phyloP scores from a whole-genome alignment of 768 basidiomycete genomes.

The Neoboletus magnificus region DNA sequence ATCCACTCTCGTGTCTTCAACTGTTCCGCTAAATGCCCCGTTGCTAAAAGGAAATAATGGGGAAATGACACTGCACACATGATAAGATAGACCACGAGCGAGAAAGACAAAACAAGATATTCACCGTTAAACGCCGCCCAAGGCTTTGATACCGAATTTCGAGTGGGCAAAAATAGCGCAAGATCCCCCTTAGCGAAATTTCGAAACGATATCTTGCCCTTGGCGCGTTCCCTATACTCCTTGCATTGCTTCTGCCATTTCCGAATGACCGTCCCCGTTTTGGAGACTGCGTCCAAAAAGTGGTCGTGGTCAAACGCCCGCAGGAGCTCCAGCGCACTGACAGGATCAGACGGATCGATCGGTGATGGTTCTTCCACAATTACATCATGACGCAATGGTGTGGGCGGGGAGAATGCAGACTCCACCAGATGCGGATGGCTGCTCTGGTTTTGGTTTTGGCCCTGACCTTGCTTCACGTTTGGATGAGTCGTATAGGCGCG shows the following conservation, averaged over 20 bases:
- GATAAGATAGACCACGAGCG: background rate
- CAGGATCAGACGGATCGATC: constrained; percentile 73
- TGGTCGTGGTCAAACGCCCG: constrained; percentile 79
- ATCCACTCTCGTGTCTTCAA: constrained; percentile 93
- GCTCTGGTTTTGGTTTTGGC: constrained; percentile 26
- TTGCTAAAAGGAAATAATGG: constrained; percentile 93
- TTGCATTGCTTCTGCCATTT: constrained; percentile 99
- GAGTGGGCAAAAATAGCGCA: constrained; percentile 91
- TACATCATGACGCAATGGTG: constrained; percentile 47
- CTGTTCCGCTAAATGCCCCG: constrained; percentile 82
- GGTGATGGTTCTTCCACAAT: constrained; percentile 63
- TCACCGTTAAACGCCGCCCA: constrained; percentile 99
- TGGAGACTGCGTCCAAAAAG: constrained; percentile 79
- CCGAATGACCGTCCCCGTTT: constrained; percentile 81
- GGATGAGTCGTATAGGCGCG: constrained; percentile 57
- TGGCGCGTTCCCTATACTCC: constrained; percentile 91
- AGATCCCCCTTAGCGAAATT: constrained; percentile 95
- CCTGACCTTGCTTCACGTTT: constrained; percentile 47
- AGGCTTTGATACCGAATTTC: constrained; percentile 88
- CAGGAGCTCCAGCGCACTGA: constrained; percentile 64
- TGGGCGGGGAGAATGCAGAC: constrained; percentile 45
- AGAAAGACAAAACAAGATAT: constrained; percentile 20
- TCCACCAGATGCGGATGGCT: constrained; percentile 41
- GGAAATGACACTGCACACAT: constrained; percentile 78
- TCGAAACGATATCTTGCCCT: constrained; percentile 93